phyloP scores from a whole-genome alignment of 2,329 filamentous ascomycete genomes.

The Trichoderma simmonsii region DNA sequence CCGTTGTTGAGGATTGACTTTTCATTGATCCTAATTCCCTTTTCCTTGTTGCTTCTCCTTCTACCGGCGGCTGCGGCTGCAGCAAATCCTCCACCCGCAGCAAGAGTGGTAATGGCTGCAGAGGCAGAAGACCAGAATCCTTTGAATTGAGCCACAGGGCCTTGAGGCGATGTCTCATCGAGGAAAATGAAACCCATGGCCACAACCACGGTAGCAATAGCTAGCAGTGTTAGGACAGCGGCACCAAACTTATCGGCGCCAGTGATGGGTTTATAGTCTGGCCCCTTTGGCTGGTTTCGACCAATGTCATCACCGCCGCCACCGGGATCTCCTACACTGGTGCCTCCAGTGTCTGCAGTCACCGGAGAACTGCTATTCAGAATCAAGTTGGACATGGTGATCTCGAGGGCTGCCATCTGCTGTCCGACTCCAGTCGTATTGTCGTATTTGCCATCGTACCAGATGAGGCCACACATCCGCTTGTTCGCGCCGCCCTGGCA shows the following conservation, averaged over 20 bases:
- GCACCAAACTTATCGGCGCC: slow-evolving; percentile 66
- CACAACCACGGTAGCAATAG: slow-evolving; percentile 53
- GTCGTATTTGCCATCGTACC: slow-evolving; percentile 57
- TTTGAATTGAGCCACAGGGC: slow-evolving; percentile 32
- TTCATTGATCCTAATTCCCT: slow-evolving; percentile 22
- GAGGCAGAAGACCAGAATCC: slow-evolving; percentile 25
- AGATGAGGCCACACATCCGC: slow-evolving; percentile 59
- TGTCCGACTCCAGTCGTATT: slow-evolving; percentile 62
- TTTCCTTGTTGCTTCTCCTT: slow-evolving; percentile 18
- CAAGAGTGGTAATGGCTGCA: slow-evolving; percentile 24
- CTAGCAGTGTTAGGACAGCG: slow-evolving; percentile 57
- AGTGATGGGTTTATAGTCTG: slow-evolving; percentile 36
- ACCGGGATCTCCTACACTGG: slow-evolving; percentile 45
- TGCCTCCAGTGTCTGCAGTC: slow-evolving; percentile 56
- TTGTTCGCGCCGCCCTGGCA: slow-evolving; percentile 56
- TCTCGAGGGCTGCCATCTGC: slow-evolving; percentile 67
- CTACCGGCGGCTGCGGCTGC: slow-evolving; percentile 22
- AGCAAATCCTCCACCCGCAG: slow-evolving; percentile 25
- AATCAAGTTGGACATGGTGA: slow-evolving; percentile 61
- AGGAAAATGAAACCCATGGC: slow-evolving; percentile 49
- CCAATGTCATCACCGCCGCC: slow-evolving; percentile 47
- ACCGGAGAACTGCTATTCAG: slow-evolving; percentile 40
- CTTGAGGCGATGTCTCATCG: slow-evolving; percentile 44
- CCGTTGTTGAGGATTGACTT: slow-evolving; percentile 20
- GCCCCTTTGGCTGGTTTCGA: slow-evolving; percentile 30